phyloP scores from a whole-genome alignment of 331 rosid genomes.

The Arachis monticola region DNA sequence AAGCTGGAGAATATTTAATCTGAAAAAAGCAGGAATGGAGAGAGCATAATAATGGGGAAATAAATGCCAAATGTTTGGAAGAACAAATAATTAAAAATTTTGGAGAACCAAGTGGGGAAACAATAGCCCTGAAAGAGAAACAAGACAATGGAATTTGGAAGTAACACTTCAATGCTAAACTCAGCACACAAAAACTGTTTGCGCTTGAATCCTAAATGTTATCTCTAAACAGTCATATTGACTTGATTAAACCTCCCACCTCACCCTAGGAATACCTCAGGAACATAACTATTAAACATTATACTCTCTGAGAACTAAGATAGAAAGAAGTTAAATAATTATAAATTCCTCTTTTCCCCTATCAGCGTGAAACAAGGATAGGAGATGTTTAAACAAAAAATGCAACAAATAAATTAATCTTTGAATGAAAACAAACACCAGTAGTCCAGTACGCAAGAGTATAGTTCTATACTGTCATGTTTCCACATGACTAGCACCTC shows the following conservation, averaged over 20 bases:
- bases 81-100: constrained; percentile 17
- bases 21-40: no score
- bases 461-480: background rate
- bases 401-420: background rate
- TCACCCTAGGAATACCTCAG: constrained; percentile 3
- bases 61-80: constrained; percentile 2
- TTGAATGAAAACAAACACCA: background rate
- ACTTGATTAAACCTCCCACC: constrained; percentile 18
- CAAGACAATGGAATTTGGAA: background rate
- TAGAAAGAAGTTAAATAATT: constrained; percentile 1
- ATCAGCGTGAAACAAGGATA: background rate
- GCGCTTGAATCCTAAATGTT: constrained; percentile 1
- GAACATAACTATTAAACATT: background rate
- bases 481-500: background rate
- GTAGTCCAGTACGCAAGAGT: background rate
- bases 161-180: constrained; percentile 19
- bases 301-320: background rate
- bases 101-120: constrained; percentile 14
- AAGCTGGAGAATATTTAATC: no score
- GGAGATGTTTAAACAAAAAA: constrained; percentile 1
- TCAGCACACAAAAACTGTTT: background rate
- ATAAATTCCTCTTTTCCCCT: background rate
- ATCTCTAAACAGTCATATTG: background rate
- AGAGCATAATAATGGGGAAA: background rate
- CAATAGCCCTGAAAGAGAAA: background rate